These are phyloP conservation scores for Exophiala lecanii-corni DNA, from an alignment of 2,329 filamentous ascomycete genomes.

Conservation along the genomic window DNA sequence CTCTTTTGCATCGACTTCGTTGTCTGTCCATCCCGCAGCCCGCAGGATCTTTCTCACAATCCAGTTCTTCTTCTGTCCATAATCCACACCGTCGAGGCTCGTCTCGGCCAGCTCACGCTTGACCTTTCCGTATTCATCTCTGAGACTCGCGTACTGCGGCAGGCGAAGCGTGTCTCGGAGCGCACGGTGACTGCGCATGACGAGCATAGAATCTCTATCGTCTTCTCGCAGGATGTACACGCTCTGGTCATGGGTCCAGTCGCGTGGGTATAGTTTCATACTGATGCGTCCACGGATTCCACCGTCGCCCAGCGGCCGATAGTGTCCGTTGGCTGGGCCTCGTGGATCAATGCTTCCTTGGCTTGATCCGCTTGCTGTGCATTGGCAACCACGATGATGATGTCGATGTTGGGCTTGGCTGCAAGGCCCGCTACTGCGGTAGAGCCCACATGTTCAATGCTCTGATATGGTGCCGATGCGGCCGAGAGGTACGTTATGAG, in stretches of 20 bases:
- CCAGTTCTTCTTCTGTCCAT: slow-evolving; percentile 17
- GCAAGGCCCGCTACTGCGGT: slow-evolving; percentile 21
- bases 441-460: slow-evolving; percentile 26
- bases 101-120: slow-evolving; percentile 24
- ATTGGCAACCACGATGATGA: slow-evolving; percentile 21
- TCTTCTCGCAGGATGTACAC: slow-evolving; percentile 24
- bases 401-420: slow-evolving; percentile 27
- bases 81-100: slow-evolving; percentile 21
- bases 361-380: slow-evolving; percentile 10
- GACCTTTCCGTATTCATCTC: slow-evolving; percentile 20
- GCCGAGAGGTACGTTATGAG: slow-evolving; percentile 15
- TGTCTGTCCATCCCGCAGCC: slow-evolving; percentile 17
- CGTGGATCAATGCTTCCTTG: slow-evolving; percentile 21
- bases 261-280: slow-evolving; percentile 19
- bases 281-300: slow-evolving; percentile 23
- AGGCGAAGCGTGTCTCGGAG: slow-evolving; percentile 18
- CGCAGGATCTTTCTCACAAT: slow-evolving; percentile 18
- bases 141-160: slow-evolving; percentile 14
- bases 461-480: slow-evolving; percentile 10
- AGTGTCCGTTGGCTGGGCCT: slow-evolving; percentile 21
- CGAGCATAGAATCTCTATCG: slow-evolving; percentile 17
- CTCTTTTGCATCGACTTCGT: slow-evolving; percentile 7
- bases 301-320: slow-evolving; percentile 24
- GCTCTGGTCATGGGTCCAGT: slow-evolving; percentile 12
- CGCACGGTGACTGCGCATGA: slow-evolving; percentile 20